Base-by-base conservation (phyloP, 306 rosid species). In the Luffa aegyptiaca region DNA sequence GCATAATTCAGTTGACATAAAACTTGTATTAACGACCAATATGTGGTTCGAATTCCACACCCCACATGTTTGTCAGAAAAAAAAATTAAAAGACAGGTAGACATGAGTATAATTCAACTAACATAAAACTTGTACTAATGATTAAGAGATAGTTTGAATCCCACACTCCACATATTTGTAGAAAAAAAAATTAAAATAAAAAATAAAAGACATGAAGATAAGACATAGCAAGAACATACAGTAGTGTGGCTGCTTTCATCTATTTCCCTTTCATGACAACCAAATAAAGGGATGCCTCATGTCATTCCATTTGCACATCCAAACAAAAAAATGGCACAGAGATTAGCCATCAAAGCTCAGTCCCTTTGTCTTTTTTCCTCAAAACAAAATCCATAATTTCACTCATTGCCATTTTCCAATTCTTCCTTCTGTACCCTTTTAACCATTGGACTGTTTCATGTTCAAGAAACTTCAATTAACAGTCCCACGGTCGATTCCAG, bases 251-350 rank as follows among this genome's bases (percentile, higher is more conserved):
- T 69, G 52, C 36, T 69, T 69, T 69, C 53, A 44, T 44, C 8
- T 20, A n/a, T 44, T 69, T 69, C 75, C 52, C 14, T 69, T 42
- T 69, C 75, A 18, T 44, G 75, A 69, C 75, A 69, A 35, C 75
- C 64, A 41, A 18, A 68, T 8, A n/a, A 68, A 1, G 12, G 51
- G 35, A 20, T 18, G 7, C 20, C 33, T 35, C 12, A 20, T 26
- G 1, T 10, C 64, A 1, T 59, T 26, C 59, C 59, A 53, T 53
- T 18, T 8, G 11, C 75, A 44, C 18, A 9, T 45, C 35, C 51
- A 69, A n/a, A 44, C 75, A 44, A 42, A 44, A 69, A 68, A 10
- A 69, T n/a, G 53, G 75, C 35, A 41, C 53, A 69, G 75, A 42
- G 53, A 9, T 69, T 69, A 18, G 55, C 36, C 35, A n/a, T 41